Evolutionary conservation across 768 basidiomycete species (phyloP).

Genomic region (Phylloporus sp.): DNA sequence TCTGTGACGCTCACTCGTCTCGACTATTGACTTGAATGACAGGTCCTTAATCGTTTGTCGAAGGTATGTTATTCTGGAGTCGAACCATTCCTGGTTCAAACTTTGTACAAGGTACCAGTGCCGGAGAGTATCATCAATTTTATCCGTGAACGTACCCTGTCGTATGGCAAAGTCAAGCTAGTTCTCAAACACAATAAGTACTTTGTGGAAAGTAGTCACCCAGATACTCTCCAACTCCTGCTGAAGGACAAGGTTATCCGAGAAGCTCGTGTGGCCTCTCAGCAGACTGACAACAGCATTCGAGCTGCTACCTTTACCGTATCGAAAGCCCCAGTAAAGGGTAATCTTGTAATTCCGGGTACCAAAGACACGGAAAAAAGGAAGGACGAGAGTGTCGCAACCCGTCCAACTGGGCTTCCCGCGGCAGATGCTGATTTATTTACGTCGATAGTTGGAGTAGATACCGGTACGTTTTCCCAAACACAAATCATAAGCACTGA

Average conservation of each 20-base stretch:
- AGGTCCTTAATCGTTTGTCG: conserved; percentile 79
- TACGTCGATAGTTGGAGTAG: conserved; percentile 94
- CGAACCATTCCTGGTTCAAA: conserved; percentile 6
- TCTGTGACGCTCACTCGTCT: conserved; percentile 15
- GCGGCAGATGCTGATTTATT: conserved; percentile 74
- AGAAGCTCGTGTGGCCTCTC: conserved; percentile 74
- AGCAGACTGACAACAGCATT: conserved; percentile 67
- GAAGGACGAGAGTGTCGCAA: conserved; percentile 51
- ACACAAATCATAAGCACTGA: background rate
- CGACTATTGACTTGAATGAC: conserved; percentile 32
- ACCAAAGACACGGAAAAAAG: conserved; percentile 72
- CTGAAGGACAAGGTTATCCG: conserved; percentile 85
- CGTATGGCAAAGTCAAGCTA: conserved; percentile 97
- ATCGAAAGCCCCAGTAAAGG: conserved; percentile 77
- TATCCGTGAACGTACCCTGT: conserved; percentile 90
- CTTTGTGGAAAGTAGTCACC: conserved; percentile 93
- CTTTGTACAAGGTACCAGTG: conserved; percentile 70
- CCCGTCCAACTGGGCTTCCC: conserved; percentile 26
- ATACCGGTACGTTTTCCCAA: conserved; percentile 55
- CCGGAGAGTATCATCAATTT: conserved; percentile 81
- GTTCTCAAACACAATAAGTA: conserved; percentile 98
- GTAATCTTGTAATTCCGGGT: conserved; percentile 83
- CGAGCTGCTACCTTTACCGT: conserved; percentile 75
- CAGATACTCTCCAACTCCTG: conserved; percentile 84
- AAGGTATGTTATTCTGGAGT: conserved; percentile 41